A percentile compares a stretch with the other conserved stretches of the same genome.
These are phyloP conservation scores for Arabis hirsuta DNA, from an alignment of 345 rosid genomes.

Conservation along the genomic window DNA sequence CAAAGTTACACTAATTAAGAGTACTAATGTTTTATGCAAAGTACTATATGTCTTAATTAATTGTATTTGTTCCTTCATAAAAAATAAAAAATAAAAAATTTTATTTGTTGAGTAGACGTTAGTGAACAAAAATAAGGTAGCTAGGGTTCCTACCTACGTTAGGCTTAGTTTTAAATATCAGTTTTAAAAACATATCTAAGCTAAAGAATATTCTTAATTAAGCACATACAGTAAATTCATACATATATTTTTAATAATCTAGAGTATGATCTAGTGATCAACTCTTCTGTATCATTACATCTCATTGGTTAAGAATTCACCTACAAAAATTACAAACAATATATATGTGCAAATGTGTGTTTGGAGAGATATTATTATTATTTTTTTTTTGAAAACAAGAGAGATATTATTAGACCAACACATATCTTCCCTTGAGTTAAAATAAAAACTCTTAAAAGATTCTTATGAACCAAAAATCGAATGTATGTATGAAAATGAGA, in stretches of 20 bases:
- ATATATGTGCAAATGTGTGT: constrained; percentile 9
- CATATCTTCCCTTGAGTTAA: constrained; percentile 19
- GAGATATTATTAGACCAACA: constrained; percentile 16
- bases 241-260: background rate
- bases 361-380: background rate
- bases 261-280: constrained; percentile 7
- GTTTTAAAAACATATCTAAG: background rate
- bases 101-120: constrained; percentile 42
- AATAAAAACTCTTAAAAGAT: constrained; percentile 9
- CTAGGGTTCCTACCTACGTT: constrained; percentile 30
- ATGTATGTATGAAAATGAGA: constrained; percentile 24
- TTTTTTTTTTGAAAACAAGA: too few species aligned
- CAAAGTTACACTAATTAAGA: constrained; percentile 17
- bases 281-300: background rate
- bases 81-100: too few species aligned
- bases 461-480: constrained; percentile 4
- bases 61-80: too few species aligned
- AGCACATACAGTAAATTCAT: background rate
- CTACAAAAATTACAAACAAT: background rate
- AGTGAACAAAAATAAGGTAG: constrained; percentile 40
- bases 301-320: constrained; percentile 7
- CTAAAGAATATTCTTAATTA: constrained; percentile 19
- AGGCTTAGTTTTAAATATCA: constrained; percentile 2
- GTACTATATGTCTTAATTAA: constrained; percentile 32
- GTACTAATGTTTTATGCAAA: constrained; percentile 16